Evolutionary conservation across 2,329 filamentous ascomycete genomes (phyloP).

Genomic region (Ophiognomonia clavigignenti-juglandacearum): DNA sequence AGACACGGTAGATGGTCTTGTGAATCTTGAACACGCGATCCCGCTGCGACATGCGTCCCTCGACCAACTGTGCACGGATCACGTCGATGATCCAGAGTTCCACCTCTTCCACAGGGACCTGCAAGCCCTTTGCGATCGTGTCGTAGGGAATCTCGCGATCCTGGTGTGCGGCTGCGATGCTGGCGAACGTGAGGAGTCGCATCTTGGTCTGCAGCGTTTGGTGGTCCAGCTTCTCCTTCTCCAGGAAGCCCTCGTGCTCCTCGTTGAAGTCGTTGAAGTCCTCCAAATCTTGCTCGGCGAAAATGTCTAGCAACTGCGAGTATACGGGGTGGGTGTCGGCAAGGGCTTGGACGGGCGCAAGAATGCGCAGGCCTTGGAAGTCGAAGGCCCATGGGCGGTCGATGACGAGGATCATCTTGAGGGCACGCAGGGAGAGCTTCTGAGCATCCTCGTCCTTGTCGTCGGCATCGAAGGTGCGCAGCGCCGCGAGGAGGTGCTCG

Average conservation of each 20-base stretch:
- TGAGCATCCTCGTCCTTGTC: constrained; percentile 56
- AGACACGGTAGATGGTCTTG: constrained; percentile 92
- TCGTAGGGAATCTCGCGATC: constrained; percentile 85
- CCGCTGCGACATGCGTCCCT: constrained; percentile 92
- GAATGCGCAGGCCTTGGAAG: constrained; percentile 76
- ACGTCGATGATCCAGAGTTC: constrained; percentile 99
- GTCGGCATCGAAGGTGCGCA: constrained; percentile 55
- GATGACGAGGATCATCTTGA: constrained; percentile 49
- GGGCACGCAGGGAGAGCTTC: constrained; percentile 52
- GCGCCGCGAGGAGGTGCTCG: constrained; percentile 60
- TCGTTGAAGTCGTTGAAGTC: constrained; percentile 95
- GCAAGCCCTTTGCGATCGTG: constrained; percentile 77
- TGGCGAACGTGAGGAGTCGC: constrained; percentile 88
- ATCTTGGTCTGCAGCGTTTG: constrained; percentile 87
- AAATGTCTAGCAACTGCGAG: constrained; percentile 91
- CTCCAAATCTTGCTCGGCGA: constrained; percentile 88
- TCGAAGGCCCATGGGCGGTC: constrained; percentile 50
- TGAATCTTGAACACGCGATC: constrained; percentile 93
- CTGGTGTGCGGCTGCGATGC: constrained; percentile 78
- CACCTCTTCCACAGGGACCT: constrained; percentile 77
- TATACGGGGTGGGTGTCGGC: constrained; percentile 78
- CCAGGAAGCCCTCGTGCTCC: constrained; percentile 81
- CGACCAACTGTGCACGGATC: constrained; percentile 89
- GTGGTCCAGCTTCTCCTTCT: constrained; percentile 68
- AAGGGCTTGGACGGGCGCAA: constrained; percentile 80